Percentiles rank a stretch among this genome's conserved stretches.
These are phyloP conservation scores for Pterothamnion heteromorphum DNA, from an alignment of 31 red algal genomes.

Conservation along the genomic window DNA sequence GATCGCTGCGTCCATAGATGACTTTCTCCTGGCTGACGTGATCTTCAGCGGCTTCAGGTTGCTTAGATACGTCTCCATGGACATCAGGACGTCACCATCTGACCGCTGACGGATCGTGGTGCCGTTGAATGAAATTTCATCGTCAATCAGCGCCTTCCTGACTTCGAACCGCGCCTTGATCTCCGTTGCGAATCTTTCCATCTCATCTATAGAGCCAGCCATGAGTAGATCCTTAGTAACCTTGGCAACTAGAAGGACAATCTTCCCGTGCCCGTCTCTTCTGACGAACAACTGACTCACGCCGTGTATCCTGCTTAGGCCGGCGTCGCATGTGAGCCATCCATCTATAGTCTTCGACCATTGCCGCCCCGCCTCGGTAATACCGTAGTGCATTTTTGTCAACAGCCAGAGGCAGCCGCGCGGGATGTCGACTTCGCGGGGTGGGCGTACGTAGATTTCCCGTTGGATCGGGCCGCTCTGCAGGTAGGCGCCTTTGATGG, in stretches of 20 bases:
- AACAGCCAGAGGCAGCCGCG: background rate
- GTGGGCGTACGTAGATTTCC: background rate
- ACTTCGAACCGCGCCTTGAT: background rate
- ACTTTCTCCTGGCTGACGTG: background rate
- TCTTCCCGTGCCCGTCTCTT: background rate
- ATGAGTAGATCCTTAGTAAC: background rate
- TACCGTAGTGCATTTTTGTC: conserved; percentile 22
- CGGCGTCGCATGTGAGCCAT: background rate
- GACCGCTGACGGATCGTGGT: background rate
- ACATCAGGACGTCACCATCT: background rate
- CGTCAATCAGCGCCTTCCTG: background rate
- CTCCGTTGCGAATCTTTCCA: background rate
- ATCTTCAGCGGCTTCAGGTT: background rate
- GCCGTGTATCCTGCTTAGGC: background rate
- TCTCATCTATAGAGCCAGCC: background rate
- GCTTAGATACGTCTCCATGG: background rate
- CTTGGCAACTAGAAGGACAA: background rate
- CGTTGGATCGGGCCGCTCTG: conserved; percentile 16
- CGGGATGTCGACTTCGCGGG: background rate
- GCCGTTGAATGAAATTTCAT: background rate
- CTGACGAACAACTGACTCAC: background rate
- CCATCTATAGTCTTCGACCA: background rate
- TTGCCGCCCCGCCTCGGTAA: conserved; percentile 13
- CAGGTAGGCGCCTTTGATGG: too few species aligned
- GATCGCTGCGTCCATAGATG: background rate